Conservation (phyloP, 2,329 filamentous ascomycete genomes). For the Pseudocercospora eumusae region DNA sequence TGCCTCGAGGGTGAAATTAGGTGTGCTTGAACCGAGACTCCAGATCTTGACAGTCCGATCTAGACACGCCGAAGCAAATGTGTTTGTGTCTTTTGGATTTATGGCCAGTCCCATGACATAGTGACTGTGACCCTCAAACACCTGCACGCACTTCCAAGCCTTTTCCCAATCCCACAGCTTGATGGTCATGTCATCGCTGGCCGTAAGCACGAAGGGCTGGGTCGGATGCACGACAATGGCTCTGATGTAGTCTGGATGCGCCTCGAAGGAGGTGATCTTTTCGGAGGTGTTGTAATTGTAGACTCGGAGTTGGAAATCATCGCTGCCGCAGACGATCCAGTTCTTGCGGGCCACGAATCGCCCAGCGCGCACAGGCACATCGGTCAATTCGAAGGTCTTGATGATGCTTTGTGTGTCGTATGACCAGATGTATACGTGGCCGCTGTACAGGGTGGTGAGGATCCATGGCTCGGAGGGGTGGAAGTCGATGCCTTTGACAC, state of each 20-base stretch:
- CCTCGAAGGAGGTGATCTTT: conserved; percentile 96
- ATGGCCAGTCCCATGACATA: conserved; percentile 97
- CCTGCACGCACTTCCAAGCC: conserved; percentile 94
- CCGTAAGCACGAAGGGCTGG: conserved; percentile 92
- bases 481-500: conserved; percentile 97
- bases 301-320: conserved; percentile 85
- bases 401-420: conserved; percentile 96
- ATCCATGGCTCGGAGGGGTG: conserved; percentile 96
- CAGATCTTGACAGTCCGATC: conserved; percentile 98
- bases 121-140: conserved; percentile 94
- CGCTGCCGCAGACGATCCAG: conserved; percentile 74
- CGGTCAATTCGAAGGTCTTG: conserved; percentile 98
- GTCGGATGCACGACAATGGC: conserved; percentile 94
- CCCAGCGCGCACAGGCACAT: conserved; percentile 94
- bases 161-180: conserved; percentile 99
- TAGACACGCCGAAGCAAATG: conserved; percentile 74
- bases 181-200: conserved; percentile 97
- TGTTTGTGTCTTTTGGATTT: conserved; percentile 86
- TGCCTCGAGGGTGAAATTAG: conserved; percentile 95
- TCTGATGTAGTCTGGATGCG: conserved; percentile 96
- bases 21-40: conserved; percentile 88
- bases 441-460: conserved; percentile 93
- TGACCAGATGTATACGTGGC: conserved; percentile 99
- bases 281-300: conserved; percentile 99
- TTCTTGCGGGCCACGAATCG: conserved; percentile 98